These are phyloP conservation scores for Acanthamoeba divionensis DNA, from an alignment of 208 protist genomes.

Conservation along the genomic window DNA sequence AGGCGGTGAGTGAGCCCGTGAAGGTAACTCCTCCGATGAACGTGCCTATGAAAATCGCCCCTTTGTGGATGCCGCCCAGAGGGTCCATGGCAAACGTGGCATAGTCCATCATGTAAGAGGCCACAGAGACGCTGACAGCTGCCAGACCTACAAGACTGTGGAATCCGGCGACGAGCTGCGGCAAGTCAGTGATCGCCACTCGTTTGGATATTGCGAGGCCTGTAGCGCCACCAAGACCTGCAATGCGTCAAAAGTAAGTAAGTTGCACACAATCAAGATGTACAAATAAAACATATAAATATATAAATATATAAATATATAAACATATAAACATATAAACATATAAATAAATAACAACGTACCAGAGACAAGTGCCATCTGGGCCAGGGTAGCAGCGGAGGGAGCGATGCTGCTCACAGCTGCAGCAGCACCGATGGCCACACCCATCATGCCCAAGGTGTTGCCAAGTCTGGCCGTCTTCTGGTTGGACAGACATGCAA, in stretches of 20 bases:
- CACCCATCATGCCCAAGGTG: constrained; percentile 74
- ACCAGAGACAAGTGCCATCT: constrained; percentile 55
- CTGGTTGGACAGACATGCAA: constrained; percentile 71
- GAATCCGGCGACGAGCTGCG: constrained; percentile 80
- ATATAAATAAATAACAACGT: background rate
- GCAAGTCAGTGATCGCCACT: constrained; percentile 75
- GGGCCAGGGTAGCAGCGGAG: background rate
- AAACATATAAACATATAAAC: too few relatives aligned
- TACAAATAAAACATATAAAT: too few relatives aligned
- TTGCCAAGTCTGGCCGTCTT: constrained; percentile 76
- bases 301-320: too few relatives aligned
- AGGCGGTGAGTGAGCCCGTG: constrained; percentile 88
- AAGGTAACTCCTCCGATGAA: constrained; percentile 88
- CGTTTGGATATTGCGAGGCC: constrained; percentile 65
- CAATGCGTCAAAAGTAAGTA: background rate
- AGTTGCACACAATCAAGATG: too few relatives aligned
- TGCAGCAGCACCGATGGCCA: constrained; percentile 75
- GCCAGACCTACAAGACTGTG: constrained; percentile 81
- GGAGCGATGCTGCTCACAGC: constrained; percentile 70
- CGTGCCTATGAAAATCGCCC: constrained; percentile 77
- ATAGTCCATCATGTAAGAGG: constrained; percentile 64
- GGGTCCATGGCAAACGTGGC: constrained; percentile 34
- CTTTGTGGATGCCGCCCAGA: constrained; percentile 61
- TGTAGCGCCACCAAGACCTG: constrained; percentile 64
- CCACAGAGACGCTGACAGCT: constrained; percentile 53